Base-by-base conservation (phyloP, 805 yeast genomes). In the Candida dajiaensis region DNA sequence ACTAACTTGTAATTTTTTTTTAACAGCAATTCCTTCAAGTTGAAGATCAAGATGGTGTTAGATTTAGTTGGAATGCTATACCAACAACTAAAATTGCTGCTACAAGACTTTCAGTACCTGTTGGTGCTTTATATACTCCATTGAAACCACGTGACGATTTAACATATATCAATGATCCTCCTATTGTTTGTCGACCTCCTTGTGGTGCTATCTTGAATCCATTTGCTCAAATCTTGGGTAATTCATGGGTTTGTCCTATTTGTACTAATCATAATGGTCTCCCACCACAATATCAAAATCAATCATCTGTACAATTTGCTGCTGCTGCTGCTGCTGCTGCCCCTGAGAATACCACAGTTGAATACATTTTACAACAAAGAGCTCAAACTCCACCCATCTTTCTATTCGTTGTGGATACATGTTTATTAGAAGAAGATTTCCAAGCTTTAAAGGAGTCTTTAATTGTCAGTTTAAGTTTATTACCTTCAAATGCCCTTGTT, bases 41-140 rank as follows among this genome's bases (percentile, higher is more conserved):
- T 9, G 61, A 57, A 33, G 62, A 57, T 43, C 31, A 58, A 16
- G 81, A 81, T 46, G 87, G 86, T 15, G 75, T 80, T 38, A 67
- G 87, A 43, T 71, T 79, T 57, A 69, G 84, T 9, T 82, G 87
- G 84, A 80, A 78, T 53, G 67, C 70, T 10, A 63, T 81, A 13
- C 85, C 86, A 6, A 67, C 73, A 38, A 68, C 78, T n/a, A 75
- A 73, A 55, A 65, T 71, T 38, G 81, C 78, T 41, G 75, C 77
- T 43, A 68, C 71, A 28, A 61, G 82, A 43, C 70, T 76, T 42
- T 70, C 75, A 1, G 73, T 80, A 11, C 85, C 85, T 3, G 57
- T 78, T 28, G 80, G 81, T 0, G 71, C 81, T 31, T 53, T 80
- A 40, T 80, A 78, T 57, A 80, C 83, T 7, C 87, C 87, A 1